Percentiles rank a stretch among this genome's conserved stretches.
phyloP scores from a whole-genome alignment of 257 asterid species.

The Primulina huaijiensis region DNA sequence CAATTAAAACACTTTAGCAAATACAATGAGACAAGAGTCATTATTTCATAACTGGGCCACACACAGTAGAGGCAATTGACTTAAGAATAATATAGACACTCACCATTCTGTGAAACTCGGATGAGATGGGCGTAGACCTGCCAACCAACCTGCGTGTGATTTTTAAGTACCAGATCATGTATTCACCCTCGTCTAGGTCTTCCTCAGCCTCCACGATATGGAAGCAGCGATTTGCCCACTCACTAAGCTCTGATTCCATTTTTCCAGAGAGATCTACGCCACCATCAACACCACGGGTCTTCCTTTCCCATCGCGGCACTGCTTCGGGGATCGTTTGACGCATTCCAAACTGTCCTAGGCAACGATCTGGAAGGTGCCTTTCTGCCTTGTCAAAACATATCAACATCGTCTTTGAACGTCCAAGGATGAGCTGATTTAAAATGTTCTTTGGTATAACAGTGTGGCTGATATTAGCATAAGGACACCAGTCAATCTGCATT shows the following conservation, averaged over 20 bases:
- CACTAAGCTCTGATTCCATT: constrained; percentile 85
- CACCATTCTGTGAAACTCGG: constrained; percentile 93
- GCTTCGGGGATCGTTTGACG: constrained; percentile 74
- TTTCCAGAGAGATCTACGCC: constrained; percentile 79
- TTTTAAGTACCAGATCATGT: constrained; percentile 75
- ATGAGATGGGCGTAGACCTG: constrained; percentile 79
- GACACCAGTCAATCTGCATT: constrained; percentile 88
- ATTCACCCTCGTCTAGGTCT: constrained; percentile 75
- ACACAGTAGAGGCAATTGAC: background rate
- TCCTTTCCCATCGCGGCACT: constrained; percentile 91
- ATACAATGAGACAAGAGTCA: background rate
- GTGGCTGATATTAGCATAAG: constrained; percentile 80
- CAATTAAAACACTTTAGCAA: background rate
- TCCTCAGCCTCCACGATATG: constrained; percentile 84
- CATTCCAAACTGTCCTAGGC: constrained; percentile 90
- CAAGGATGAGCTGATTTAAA: constrained; percentile 72
- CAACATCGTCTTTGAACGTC: constrained; percentile 93
- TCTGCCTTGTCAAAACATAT: constrained; percentile 96
- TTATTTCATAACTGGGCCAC: background rate
- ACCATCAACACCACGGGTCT: constrained; percentile 95
- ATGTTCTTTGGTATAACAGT: constrained; percentile 75
- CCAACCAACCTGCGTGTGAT: constrained; percentile 81
- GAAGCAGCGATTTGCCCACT: constrained; percentile 76
- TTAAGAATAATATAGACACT: constrained; percentile 23
- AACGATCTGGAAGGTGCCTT: constrained; percentile 94